Evolutionary conservation across 495 filamentous ascomycete species (phyloP), one percentile per base, ranked within the genome.

Genomic region (Annulohypoxylon moriforme): DNA sequence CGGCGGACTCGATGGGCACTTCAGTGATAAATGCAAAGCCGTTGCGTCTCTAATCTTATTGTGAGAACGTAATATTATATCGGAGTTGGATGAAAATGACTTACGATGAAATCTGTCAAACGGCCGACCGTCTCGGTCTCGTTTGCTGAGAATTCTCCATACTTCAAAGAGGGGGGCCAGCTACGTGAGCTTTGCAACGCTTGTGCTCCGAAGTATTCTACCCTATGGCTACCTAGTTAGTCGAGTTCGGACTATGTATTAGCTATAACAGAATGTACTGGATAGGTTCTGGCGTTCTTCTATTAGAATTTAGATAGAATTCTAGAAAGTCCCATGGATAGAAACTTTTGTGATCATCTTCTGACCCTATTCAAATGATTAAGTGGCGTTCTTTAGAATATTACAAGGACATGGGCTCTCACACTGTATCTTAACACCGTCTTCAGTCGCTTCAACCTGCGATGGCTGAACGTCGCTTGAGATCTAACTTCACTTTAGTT

Each of bases 11-110:
- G 24, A 85, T 75, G 0, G 94, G 93, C 40, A 89, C 89, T 40
- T 81, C 85, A 16, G 86, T 80, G 8, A 97, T 86, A 73, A 92
- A 93, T 65, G 82, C 90, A 74, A 94, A 94, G 3, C 94, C 94
- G 40, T 83, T 84, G 47, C 75, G 76, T 63, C 60, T 80, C 84
- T 81, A 75, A 10, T 74, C 56, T 79, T 65, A 33, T 14, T 40
- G 38, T 63, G 29, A 69, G 63, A 16, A 69, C 27, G 24, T 4
- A 27, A 9, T 18, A 61, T 29, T 7, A 58, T 20, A 5, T 22
- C 31, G 64, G 60, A n/a, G 25, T 18, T 44, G 31, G 60, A 27
- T 34, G 20, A 16, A 27, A 49, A 31, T n/a, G 7, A 67, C 76
- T 42, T 55, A 76, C 79, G 49, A 77, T 81, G n/a, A 68, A 80